These are phyloP conservation scores for Ogataea salicorniae DNA, from an alignment of 805 yeast species.

Conservation along the genomic window DNA sequence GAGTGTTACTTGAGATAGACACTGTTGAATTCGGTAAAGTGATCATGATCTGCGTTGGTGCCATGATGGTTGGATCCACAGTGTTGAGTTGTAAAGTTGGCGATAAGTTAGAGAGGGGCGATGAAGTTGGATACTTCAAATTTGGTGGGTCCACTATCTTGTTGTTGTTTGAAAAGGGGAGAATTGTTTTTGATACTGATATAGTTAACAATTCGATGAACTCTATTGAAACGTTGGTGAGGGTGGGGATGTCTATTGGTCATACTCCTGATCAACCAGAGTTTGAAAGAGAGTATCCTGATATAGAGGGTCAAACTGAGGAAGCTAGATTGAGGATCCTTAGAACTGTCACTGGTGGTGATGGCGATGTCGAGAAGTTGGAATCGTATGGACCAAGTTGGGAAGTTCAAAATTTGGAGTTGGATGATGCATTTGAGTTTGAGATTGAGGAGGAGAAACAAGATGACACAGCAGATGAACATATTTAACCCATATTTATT, in stretches of 20 bases:
- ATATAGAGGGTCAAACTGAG: slow-evolving; percentile 42
- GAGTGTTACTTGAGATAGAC: slow-evolving; percentile 72
- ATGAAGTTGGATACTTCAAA: slow-evolving; percentile 89
- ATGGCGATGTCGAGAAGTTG: slow-evolving; percentile 3
- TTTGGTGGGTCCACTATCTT: slow-evolving; percentile 93
- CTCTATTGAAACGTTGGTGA: slow-evolving; percentile 73
- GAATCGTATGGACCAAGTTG: slow-evolving; percentile 20
- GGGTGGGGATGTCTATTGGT: slow-evolving; percentile 91
- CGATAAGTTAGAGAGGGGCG: slow-evolving; percentile 56
- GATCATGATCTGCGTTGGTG: slow-evolving; percentile 81
- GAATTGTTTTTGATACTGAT: slow-evolving; percentile 67
- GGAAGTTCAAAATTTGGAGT: slow-evolving; percentile 27
- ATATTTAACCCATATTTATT: neutral
- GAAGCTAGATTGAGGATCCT: slow-evolving; percentile 46
- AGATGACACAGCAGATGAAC: neutral
- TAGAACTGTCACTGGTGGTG: slow-evolving; percentile 48
- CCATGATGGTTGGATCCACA: slow-evolving; percentile 98
- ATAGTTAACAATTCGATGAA: slow-evolving; percentile 59
- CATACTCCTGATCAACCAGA: slow-evolving; percentile 53
- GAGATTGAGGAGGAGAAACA: slow-evolving; percentile 18
- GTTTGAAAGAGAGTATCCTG: slow-evolving; percentile 37
- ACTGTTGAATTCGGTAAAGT: slow-evolving; percentile 76
- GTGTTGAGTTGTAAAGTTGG: slow-evolving; percentile 64
- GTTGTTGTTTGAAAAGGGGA: slow-evolving; percentile 49
- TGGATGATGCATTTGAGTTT: slow-evolving; percentile 23